phyloP scores from a whole-genome alignment of 768 basidiomycete genomes.

The Chalciporus pseudorubinellus region DNA sequence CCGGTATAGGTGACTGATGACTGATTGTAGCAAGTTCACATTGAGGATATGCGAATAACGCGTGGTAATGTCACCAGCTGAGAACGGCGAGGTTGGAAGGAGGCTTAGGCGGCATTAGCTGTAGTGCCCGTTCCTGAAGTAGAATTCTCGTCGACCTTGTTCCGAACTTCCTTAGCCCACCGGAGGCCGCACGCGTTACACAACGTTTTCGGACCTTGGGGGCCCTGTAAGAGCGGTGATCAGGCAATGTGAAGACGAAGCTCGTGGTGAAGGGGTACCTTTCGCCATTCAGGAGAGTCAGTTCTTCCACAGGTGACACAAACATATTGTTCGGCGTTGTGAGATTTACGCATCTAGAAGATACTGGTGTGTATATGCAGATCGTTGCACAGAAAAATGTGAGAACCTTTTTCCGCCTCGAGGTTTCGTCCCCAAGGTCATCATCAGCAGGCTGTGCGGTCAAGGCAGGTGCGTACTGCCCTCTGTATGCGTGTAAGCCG shows the following conservation, averaged over 20 bases:
- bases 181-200: conserved; percentile 96
- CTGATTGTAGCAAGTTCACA: not conserved
- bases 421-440: conserved; percentile 48
- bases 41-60: conserved; percentile 4
- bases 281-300: conserved; percentile 97
- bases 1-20: not conserved
- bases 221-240: conserved; percentile 55
- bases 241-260: conserved; percentile 10
- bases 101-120: conserved; percentile 15
- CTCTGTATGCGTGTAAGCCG: conserved; percentile 13
- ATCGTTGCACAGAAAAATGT: not conserved
- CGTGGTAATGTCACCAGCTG: not conserved
- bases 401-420: conserved; percentile 63
- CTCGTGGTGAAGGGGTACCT: conserved; percentile 41
- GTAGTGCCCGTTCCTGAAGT: conserved; percentile 23
- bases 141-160: conserved; percentile 35
- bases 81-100: not conserved
- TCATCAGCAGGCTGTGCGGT: conserved; percentile 31
- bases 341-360: conserved; percentile 36
- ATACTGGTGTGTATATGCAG: not conserved
- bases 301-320: conserved; percentile 93
- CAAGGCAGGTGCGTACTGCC: conserved; percentile 13
- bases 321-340: conserved; percentile 67
- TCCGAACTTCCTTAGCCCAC: conserved; percentile 79
- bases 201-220: conserved; percentile 92